Percentiles rank a stretch among this genome's conserved stretches.
phyloP scores from a whole-genome alignment of 106 monocot species.

The Phalaenopsis equestris region DNA sequence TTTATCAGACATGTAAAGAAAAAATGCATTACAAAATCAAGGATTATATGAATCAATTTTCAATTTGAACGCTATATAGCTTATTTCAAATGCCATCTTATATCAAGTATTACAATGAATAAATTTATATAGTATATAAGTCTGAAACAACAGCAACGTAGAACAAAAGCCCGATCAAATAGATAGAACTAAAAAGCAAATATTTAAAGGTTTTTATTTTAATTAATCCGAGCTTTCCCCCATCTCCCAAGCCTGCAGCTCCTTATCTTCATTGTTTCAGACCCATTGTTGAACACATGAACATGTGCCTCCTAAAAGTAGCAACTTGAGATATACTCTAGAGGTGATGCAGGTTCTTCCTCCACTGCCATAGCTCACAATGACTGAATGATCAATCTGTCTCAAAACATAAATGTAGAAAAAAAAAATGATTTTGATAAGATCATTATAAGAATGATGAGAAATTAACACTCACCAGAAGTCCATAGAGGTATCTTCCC shows the following conservation, averaged over 20 bases:
- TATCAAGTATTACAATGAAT: no score
- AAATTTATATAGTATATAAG: no score
- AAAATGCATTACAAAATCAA: no score
- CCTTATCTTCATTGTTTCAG: constrained; percentile 3
- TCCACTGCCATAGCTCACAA: constrained; percentile 15
- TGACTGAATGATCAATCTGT: constrained; percentile 15
- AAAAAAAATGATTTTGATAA: background rate
- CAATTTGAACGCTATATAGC: no score
- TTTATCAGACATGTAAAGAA: no score
- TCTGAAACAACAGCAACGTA: no score
- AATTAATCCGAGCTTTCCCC: constrained; percentile 6
- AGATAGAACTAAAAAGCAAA: no score
- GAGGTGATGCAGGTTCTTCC: constrained; percentile 20
- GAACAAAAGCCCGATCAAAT: no score
- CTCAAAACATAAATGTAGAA: background rate
- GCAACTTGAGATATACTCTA: constrained; percentile 10
- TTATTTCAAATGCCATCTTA: no score
- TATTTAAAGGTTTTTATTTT: background rate
- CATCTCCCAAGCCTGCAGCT: constrained; percentile 1
- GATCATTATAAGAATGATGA: background rate
- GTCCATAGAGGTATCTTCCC: constrained; percentile 12
- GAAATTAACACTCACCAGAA: constrained; percentile 4
- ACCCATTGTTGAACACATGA: constrained; percentile 13
- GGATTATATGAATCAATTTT: no score
- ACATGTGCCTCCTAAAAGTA: background rate